phyloP scores from a whole-genome alignment of 129 eudicot species.

The Tanacetum coccineum region DNA sequence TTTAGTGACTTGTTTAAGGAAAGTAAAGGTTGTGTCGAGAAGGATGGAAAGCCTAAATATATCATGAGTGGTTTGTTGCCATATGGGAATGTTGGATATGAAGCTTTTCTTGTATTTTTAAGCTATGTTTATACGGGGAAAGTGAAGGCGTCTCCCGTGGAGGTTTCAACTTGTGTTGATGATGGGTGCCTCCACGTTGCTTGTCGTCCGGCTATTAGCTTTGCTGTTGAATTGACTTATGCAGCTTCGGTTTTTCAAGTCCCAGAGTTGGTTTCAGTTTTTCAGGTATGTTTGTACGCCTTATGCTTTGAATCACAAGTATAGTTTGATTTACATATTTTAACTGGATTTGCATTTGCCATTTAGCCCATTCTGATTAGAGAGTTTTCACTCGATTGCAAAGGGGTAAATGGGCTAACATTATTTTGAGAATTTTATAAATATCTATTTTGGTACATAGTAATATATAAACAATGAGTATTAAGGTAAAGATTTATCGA shows the following conservation, averaged over 20 bases:
- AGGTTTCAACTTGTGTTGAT: constrained; percentile 80
- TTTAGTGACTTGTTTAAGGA: constrained; percentile 52
- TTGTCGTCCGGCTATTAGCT: constrained; percentile 74
- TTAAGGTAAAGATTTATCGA: no score
- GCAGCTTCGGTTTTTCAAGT: constrained; percentile 65
- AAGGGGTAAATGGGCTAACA: background rate
- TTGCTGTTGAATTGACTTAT: constrained; percentile 72
- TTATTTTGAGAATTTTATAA: no score
- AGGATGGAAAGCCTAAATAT: constrained; percentile 46
- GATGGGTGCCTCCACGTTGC: constrained; percentile 66
- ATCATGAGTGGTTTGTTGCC: constrained; percentile 51
- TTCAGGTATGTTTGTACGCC: constrained; percentile 45
- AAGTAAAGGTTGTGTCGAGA: constrained; percentile 21
- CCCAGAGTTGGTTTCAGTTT: constrained; percentile 57
- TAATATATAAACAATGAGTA: no score
- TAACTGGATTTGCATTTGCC: background rate
- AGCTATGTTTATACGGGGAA: constrained; percentile 77
- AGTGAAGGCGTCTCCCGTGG: constrained; percentile 57
- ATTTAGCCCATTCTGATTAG: background rate
- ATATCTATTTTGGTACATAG: no score
- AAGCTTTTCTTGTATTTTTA: constrained; percentile 58
- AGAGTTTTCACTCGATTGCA: background rate
- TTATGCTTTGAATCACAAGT: background rate
- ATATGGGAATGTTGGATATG: constrained; percentile 54
- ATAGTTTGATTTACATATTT: background rate